Evolutionary conservation across 495 filamentous ascomycete genomes (phyloP).

Genomic region (Xylaria nigripes): DNA sequence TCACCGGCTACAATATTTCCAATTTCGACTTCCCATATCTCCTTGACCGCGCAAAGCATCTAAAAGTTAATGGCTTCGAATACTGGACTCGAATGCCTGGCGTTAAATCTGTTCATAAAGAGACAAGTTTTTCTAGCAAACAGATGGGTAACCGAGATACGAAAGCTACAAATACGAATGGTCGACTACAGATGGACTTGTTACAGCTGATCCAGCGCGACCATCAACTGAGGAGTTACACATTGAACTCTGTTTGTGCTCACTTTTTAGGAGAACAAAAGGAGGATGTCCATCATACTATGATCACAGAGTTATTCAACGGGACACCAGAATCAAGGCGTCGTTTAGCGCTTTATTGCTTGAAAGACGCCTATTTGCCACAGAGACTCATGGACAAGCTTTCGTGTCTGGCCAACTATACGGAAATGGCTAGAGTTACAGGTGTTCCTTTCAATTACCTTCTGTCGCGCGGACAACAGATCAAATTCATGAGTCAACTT

Average conservation of each 20-base stretch:
- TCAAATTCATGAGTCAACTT: constrained; percentile 95
- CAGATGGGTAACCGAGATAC: constrained; percentile 97
- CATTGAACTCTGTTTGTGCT: constrained; percentile 92
- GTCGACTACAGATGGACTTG: constrained; percentile 86
- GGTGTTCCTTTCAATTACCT: constrained; percentile 96
- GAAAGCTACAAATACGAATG: constrained; percentile 88
- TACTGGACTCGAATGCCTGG: constrained; percentile 72
- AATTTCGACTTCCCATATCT: constrained; percentile 99
- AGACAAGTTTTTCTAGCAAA: constrained; percentile 89
- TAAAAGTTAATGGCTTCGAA: constrained; percentile 68
- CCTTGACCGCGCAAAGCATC: constrained; percentile 75
- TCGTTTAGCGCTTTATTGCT: constrained; percentile 86
- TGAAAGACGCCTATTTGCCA: constrained; percentile 96
- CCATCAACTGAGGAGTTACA: constrained; percentile 92
- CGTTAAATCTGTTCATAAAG: constrained; percentile 56
- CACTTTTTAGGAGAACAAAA: constrained; percentile 97
- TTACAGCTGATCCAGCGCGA: constrained; percentile 90
- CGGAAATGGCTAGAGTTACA: constrained; percentile 98
- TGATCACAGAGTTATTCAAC: constrained; percentile 97
- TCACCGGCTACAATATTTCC: constrained; percentile 97
- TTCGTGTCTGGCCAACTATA: constrained; percentile 95
- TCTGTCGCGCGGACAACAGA: constrained; percentile 85
- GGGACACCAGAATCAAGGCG: constrained; percentile 86
- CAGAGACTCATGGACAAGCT: constrained; percentile 95
- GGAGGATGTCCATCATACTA: constrained; percentile 96